These are phyloP conservation scores for Morella rubra DNA, from an alignment of 306 rosid genomes.

Conservation along the genomic window DNA sequence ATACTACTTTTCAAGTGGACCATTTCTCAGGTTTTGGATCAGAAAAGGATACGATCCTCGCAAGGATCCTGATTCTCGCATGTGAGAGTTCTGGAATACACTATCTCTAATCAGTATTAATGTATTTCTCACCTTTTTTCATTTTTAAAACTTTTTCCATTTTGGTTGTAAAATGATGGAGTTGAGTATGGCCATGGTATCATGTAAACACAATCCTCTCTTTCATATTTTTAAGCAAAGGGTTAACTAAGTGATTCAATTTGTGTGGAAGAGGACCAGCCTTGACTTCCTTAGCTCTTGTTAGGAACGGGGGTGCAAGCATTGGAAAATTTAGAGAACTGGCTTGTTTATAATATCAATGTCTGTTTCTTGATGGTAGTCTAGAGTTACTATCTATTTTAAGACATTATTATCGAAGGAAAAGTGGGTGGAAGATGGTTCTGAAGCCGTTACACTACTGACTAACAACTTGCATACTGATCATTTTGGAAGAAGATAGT, in stretches of 20 bases:
- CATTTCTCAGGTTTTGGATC: slow-evolving; percentile 90
- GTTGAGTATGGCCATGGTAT: background rate
- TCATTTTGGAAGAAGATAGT: too few species aligned
- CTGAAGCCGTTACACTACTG: background rate
- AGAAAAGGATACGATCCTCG: slow-evolving; percentile 97
- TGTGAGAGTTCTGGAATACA: slow-evolving; percentile 45
- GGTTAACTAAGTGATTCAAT: background rate
- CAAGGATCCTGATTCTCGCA: slow-evolving; percentile 72
- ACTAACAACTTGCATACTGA: background rate
- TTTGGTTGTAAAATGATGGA: background rate
- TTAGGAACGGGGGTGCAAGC: background rate
- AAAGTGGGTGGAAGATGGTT: background rate
- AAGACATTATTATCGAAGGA: background rate
- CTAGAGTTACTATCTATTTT: background rate
- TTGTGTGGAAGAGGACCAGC: background rate
- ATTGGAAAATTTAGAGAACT: background rate
- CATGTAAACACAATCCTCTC: too few species aligned
- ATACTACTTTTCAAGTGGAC: slow-evolving; percentile 93
- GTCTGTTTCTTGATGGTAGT: background rate
- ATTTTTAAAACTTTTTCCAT: slow-evolving; percentile 14
- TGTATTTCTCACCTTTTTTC: slow-evolving; percentile 1
- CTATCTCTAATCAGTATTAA: slow-evolving; percentile 13
- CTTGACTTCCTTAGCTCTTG: background rate
- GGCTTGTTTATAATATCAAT: too few species aligned
- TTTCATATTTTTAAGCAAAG: background rate